Evolutionary conservation across 805 yeast species (phyloP), one percentile per base, ranked within the genome.

Genomic region (Hermanozyma aechmeae): DNA sequence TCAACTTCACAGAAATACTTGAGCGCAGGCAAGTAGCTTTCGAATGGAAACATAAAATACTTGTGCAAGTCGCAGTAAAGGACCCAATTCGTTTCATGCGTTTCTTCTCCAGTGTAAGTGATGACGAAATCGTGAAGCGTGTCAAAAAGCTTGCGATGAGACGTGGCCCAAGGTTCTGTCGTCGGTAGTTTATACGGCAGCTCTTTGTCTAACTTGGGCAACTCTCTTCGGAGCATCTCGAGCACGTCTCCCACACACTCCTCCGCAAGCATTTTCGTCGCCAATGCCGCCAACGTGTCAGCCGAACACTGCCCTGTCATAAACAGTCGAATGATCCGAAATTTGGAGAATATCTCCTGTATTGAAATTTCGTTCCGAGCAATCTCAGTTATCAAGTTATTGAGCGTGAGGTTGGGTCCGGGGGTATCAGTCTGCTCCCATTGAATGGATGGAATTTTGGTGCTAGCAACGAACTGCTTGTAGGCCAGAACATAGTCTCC

Each of bases 21-120:
- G 58, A 81, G 66, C 2, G 76, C 55, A 2, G 79, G 78, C 15
- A 71, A 57, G 43, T 76, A 79, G 4, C 70, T 55, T 4, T 75
- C 76, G 39, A 54, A 68, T 0, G 86, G 81, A 2, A 79, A 60
- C 18, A 55, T 43, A 45, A 79, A 77, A 29, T 69, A 65, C 38
- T 65, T 58, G 42, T 71, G 70, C 25, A 80, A 43, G 30, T 68
- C 71, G 4, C 72, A 73, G 39, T 75, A 79, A 4, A 79, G 51
- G 5, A 63, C 64, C 79, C 73, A 67, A 38, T 79, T 78, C 0
- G 74, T 68, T 33, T 65, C 68, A 14, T 37, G 37, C 1, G 61
- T 46, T 3, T 37, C 28, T 27, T 62, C 65, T 16, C 43, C 42
- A 5, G 36, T 43, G 38, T 52, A 56, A 0, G 44, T 34, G 13